Evolutionary conservation across 2,329 filamentous ascomycete species (phyloP).

Genomic region (Neospermospora avenae): DNA sequence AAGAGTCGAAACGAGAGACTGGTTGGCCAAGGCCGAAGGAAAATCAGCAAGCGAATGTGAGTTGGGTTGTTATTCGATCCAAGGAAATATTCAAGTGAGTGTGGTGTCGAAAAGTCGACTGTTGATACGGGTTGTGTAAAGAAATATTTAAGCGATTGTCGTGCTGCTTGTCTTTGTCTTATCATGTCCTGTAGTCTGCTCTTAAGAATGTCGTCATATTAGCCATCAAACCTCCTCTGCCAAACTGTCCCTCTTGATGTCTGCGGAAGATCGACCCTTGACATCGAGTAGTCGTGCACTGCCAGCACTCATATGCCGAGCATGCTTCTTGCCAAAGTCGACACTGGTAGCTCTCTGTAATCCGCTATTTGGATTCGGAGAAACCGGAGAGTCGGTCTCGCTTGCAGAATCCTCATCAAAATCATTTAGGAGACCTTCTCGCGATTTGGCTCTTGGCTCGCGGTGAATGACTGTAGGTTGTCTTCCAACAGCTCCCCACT

Average conservation of each 20-base stretch:
- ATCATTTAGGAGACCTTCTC: constrained; percentile 48
- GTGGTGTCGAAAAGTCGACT: constrained; percentile 30
- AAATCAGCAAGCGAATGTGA: constrained; percentile 34
- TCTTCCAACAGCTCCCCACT: constrained; percentile 38
- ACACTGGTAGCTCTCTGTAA: constrained; percentile 69
- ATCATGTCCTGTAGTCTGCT: constrained; percentile 3
- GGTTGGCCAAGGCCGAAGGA: constrained; percentile 29
- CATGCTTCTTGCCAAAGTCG: constrained; percentile 58
- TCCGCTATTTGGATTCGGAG: constrained; percentile 9
- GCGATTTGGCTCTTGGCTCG: constrained; percentile 53
- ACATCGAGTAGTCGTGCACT: constrained; percentile 74
- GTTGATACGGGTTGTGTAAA: constrained; percentile 21
- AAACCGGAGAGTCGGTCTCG: constrained; percentile 19
- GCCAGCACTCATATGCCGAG: constrained; percentile 70
- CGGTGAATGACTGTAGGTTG: constrained; percentile 65
- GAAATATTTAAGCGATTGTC: constrained; percentile 33
- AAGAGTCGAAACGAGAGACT: constrained; percentile 19
- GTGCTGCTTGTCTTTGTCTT: constrained; percentile 29
- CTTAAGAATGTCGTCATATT: neutral
- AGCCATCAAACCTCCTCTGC: constrained; percentile 11
- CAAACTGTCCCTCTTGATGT: constrained; percentile 34
- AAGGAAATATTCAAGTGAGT: constrained; percentile 34
- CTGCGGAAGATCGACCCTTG: constrained; percentile 51
- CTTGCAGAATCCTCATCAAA: constrained; percentile 25
- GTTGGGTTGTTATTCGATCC: constrained; percentile 13